These are phyloP conservation scores for Diaporthe citri DNA, from an alignment of 2,329 filamentous ascomycete species.

Conservation along the genomic window DNA sequence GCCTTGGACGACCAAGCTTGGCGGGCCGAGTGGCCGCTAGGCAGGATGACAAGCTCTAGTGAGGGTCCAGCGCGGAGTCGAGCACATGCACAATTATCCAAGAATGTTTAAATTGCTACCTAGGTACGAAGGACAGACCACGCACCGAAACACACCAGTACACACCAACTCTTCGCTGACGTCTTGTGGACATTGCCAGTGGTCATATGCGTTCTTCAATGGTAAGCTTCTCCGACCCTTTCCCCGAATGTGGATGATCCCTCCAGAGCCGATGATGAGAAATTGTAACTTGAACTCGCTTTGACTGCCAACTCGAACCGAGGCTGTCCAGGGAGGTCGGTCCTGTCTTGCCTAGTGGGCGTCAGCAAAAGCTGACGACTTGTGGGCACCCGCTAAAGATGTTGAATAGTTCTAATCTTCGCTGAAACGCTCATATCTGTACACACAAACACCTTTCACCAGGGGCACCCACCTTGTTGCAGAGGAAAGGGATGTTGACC, in stretches of 20 bases:
- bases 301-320: too few relatives aligned
- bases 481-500: background rate
- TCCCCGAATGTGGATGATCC: too few relatives aligned
- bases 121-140: slow-evolving; percentile 9
- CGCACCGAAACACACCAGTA: background rate
- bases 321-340: background rate
- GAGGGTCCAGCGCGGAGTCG: background rate
- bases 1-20: slow-evolving; percentile 13
- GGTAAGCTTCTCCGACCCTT: too few relatives aligned
- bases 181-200: too few relatives aligned
- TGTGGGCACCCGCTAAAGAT: background rate
- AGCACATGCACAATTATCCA: background rate
- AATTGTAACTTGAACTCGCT: too few relatives aligned
- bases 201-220: too few relatives aligned
- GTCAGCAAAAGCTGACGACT: slow-evolving; percentile 3
- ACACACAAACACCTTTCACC: background rate
- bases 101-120: slow-evolving; percentile 14
- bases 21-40: slow-evolving; percentile 13
- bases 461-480: slow-evolving; percentile 16
- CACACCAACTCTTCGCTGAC: too few relatives aligned
- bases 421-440: slow-evolving; percentile 1
- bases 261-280: too few relatives aligned
- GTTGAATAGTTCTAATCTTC: background rate
- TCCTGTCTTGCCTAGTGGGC: background rate
- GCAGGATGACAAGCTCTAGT: background rate